phyloP scores from a whole-genome alignment of 129 eudicot species.

The Flaveria bidentis region DNA sequence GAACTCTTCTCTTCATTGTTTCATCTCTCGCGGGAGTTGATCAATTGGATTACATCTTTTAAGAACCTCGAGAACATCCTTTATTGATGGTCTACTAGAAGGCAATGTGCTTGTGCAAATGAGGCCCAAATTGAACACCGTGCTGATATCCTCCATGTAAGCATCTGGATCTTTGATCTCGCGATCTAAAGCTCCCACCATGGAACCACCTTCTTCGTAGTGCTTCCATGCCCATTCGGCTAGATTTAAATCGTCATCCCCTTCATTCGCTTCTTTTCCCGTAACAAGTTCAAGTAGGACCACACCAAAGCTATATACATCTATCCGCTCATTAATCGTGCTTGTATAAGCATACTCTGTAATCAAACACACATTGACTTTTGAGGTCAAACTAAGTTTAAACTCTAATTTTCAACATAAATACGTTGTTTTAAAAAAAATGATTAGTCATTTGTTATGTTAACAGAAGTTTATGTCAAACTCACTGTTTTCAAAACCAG shows the following conservation, averaged over 20 bases:
- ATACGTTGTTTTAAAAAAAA: not conserved
- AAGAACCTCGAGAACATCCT: constrained; percentile 66
- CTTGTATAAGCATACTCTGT: constrained; percentile 75
- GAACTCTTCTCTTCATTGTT: constrained; percentile 40
- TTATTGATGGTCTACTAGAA: constrained; percentile 77
- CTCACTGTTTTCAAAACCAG: not conserved
- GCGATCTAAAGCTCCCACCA: constrained; percentile 48
- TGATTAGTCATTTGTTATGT: not conserved
- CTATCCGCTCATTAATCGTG: constrained; percentile 66
- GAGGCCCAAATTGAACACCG: constrained; percentile 63
- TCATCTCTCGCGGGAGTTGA: constrained; percentile 34
- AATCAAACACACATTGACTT: constrained; percentile 13
- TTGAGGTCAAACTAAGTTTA: constrained; percentile 4
- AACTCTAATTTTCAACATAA: not conserved
- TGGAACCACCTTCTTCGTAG: constrained; percentile 49
- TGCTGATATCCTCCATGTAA: constrained; percentile 55
- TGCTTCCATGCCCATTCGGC: constrained; percentile 94
- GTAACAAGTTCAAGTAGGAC: constrained; percentile 84
- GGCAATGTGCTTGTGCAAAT: constrained; percentile 75
- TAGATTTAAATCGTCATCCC: constrained; percentile 53
- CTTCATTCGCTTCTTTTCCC: constrained; percentile 67
- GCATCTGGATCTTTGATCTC: constrained; percentile 41
- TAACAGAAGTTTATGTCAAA: not conserved
- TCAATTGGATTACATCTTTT: constrained; percentile 38
- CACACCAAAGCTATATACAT: constrained; percentile 85